A percentile compares a stretch with the other conserved stretches of the same genome.
These are phyloP conservation scores for Microcos paniculata DNA, from an alignment of 345 rosid species.

Conservation along the genomic window DNA sequence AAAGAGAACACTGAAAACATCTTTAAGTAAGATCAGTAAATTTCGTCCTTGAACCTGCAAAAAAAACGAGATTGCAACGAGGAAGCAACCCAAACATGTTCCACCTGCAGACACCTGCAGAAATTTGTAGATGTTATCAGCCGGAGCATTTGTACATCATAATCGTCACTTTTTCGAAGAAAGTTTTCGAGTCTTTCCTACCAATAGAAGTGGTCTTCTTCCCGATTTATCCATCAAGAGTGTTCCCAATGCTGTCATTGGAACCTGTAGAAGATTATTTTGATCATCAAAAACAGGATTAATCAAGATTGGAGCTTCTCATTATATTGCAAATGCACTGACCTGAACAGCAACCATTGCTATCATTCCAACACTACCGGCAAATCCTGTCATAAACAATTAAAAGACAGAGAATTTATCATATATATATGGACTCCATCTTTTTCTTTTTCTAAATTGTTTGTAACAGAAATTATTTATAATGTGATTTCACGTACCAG, in stretches of 20 bases:
- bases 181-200: slow-evolving; percentile 19
- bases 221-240: slow-evolving; percentile 73
- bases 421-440: not conserved
- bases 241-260: slow-evolving; percentile 66
- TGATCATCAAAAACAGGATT: not conserved
- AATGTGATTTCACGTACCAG: slow-evolving; percentile 35
- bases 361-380: slow-evolving; percentile 65
- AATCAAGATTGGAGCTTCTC: not conserved
- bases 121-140: slow-evolving; percentile 9
- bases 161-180: not conserved
- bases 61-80: slow-evolving; percentile 53
- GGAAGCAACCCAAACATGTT: slow-evolving; percentile 74
- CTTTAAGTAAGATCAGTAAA: not conserved
- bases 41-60: slow-evolving; percentile 39
- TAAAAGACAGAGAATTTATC: not conserved
- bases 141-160: not conserved
- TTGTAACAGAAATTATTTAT: not conserved
- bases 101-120: slow-evolving; percentile 84
- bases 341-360: slow-evolving; percentile 83
- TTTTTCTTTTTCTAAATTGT: not conserved
- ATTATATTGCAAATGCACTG: not conserved
- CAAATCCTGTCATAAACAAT: slow-evolving; percentile 50
- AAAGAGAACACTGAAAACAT: not conserved
- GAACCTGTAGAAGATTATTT: slow-evolving; percentile 47
- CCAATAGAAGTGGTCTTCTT: slow-evolving; percentile 74